Evolutionary conservation across 371 early-diverging fungal genomes (phyloP), one percentile per base, ranked within the genome.

Genomic region (Massospora cicadina): DNA sequence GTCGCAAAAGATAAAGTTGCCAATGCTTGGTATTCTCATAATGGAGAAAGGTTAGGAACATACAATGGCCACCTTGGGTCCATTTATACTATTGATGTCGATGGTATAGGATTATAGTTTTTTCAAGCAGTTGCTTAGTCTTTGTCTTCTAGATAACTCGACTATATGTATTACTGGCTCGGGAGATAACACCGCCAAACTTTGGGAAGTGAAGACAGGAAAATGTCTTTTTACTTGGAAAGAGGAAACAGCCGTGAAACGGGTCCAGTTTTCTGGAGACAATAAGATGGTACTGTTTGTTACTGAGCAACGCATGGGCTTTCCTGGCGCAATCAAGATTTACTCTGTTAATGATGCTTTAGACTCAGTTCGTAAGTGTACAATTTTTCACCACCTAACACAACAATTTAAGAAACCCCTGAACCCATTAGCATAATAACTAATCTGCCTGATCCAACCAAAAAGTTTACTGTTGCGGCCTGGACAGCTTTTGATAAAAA

Each of bases 161-260:
- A 65, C 65, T 21, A 28, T 58, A 2, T 58, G 59, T 30, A 74
- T 91, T 55, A 93, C 99, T 23, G 99, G 91, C 54, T 85, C 96
- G 0, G 98, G 95, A 28, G 99, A 99, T 74, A 91, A 90, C 75
- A 83, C 91, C 29, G 85, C 86, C 65, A 90, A 85, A 73, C 74
- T 97, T 64, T 99, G 99, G 99, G 89, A 94, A 71, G 90, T 97
- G 27, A 80, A 82, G 68, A 93, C 90, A 28, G 99, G 99, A 63
- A 85, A 86, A 70, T 77, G 83, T 73, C 82, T 95, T 60, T 87
- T 86, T 77, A 86, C 83, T 28, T 91, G 92, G 89, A 81, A 88
- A 67, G 85, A 90, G 67, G 81, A 84, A 67, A 91, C 92, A 43
- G 93, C 98, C 5, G 95, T 98, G 30, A 88, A 91, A 75, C 84